Evolutionary conservation across 768 basidiomycete species (phyloP).

Genomic region (Rhodotorula babjevae): DNA sequence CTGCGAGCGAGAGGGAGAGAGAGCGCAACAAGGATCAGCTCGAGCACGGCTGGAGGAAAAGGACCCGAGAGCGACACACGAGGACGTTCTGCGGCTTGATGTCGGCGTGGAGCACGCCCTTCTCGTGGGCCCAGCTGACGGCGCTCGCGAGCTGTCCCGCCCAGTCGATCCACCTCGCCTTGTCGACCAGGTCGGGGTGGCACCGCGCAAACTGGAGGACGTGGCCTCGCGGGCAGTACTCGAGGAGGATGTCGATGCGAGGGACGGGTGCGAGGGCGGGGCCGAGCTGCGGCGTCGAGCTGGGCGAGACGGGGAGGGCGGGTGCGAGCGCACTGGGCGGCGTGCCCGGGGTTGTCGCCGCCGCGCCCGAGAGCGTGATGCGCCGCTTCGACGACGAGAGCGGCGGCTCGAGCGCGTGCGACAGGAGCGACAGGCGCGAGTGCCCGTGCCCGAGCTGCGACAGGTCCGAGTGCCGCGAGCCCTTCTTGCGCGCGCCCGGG

Average conservation of each 20-base stretch:
- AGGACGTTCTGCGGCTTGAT: constrained; percentile 51
- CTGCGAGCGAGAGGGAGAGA: constrained; percentile 11
- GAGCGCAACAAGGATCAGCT: too few species aligned
- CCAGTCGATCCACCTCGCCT: constrained; percentile 43
- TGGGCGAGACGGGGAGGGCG: neutral
- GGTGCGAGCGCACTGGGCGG: neutral
- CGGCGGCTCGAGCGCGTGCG: constrained; percentile 9
- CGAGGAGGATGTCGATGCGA: constrained; percentile 40
- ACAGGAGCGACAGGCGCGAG: neutral
- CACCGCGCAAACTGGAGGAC: constrained; percentile 34
- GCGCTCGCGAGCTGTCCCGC: constrained; percentile 46
- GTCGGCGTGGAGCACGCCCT: constrained; percentile 51
- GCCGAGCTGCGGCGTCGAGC: neutral
- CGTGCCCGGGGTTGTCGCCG: neutral
- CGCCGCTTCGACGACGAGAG: constrained; percentile 1
- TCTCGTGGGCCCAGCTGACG: constrained; percentile 47
- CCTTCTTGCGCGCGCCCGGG: neutral
- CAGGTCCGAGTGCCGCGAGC: constrained; percentile 6
- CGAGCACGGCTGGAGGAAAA: too few species aligned
- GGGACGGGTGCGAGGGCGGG: neutral
- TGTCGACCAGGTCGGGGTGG: constrained; percentile 35
- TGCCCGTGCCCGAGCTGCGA: neutral
- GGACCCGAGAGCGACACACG: too few species aligned
- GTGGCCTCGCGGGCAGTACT: constrained; percentile 39
- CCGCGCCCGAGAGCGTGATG: neutral